Percentiles rank a stretch among this genome's conserved stretches.
Conservation (phyloP, 1,284 basidiomycete genomes). For the Heliocybe sulcata region DNA sequence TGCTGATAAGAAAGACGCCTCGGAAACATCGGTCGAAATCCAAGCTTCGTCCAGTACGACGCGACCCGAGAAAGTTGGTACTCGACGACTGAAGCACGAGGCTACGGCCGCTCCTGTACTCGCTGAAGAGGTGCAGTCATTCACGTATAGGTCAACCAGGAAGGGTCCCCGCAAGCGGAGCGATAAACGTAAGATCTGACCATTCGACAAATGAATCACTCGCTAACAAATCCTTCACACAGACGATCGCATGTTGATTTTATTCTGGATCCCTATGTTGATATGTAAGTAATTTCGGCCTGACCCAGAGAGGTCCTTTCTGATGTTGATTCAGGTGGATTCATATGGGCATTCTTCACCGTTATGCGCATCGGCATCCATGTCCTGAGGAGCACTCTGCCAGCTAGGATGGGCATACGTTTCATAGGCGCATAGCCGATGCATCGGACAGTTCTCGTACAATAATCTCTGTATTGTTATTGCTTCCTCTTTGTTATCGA, state of each 20-base stretch:
- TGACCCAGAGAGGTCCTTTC: background rate
- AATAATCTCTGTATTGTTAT: background rate
- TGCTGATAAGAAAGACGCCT: conserved; percentile 1
- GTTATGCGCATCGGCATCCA: conserved; percentile 51
- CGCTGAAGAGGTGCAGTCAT: conserved; percentile 61
- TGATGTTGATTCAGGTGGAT: conserved; percentile 38
- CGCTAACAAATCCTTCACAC: conserved; percentile 10
- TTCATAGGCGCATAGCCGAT: conserved; percentile 14
- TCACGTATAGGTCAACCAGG: conserved; percentile 50
- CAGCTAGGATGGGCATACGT: conserved; percentile 36
- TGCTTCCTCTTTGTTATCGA: background rate
- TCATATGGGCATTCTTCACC: conserved; percentile 58
- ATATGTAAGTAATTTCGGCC: conserved; percentile 46
- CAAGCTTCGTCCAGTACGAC: conserved; percentile 5
- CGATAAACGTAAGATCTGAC: conserved; percentile 59
- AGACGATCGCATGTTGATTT: conserved; percentile 90
- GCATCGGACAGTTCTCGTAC: background rate
- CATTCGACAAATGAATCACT: background rate
- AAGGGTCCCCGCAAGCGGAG: conserved; percentile 44
- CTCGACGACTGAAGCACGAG: conserved; percentile 42
- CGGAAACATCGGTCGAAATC: background rate
- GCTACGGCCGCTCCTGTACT: conserved; percentile 36
- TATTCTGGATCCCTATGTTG: conserved; percentile 93
- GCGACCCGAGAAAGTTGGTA: conserved; percentile 10
- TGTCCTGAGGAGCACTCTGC: conserved; percentile 41